Base-by-base conservation (phyloP, 306 rosid species). In the Sesbania bispinosa region DNA sequence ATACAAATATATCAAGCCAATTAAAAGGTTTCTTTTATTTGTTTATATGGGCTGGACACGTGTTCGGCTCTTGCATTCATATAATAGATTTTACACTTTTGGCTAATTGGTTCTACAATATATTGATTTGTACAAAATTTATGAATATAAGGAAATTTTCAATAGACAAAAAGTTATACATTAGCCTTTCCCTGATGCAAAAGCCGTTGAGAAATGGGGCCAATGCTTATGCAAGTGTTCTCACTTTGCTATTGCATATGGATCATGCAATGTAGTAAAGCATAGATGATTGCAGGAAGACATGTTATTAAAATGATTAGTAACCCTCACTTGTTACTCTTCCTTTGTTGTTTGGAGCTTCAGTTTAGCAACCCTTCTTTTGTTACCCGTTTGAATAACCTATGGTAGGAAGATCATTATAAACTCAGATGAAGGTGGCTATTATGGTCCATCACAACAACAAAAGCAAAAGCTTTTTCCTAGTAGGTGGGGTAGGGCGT, bases 1-100 rank as follows among this genome's bases (percentile, higher is more conserved):
- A 6, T 71, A 35, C 27, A 46, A 47, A 62, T 58, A 20, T 42
- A 39, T 47, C 45, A 21, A 78, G 64, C 67, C 53, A 58, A 13
- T 38, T 26, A 5, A 14, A 45, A 23, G 13, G 50, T 52, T 45
- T 62, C 18, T 21, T 42, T 20, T 58, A 50, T 63, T 48, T 50
- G 55, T 27, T 59, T 45, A 50, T 16, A 10, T 45, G 29, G 53
- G 26, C 51, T 32, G 53, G 52, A 60, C 18, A 15, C 46, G 38
- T 23, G 65, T 13, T 61, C 27, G 43, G 48, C 42, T 65, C 35
- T 33, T 53, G 27, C 77, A 50, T 33, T 73, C 38, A 9, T 42
- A 30, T 53, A 52, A 60, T 7, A 33, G 14, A 26, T 47, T 48
- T 66, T 59, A 20, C 5, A 42, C 53, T 73, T 32, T 24, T 39